Evolutionary conservation across 2,329 filamentous ascomycete genomes (phyloP).

Genomic region (Fusarium armeniacum): DNA sequence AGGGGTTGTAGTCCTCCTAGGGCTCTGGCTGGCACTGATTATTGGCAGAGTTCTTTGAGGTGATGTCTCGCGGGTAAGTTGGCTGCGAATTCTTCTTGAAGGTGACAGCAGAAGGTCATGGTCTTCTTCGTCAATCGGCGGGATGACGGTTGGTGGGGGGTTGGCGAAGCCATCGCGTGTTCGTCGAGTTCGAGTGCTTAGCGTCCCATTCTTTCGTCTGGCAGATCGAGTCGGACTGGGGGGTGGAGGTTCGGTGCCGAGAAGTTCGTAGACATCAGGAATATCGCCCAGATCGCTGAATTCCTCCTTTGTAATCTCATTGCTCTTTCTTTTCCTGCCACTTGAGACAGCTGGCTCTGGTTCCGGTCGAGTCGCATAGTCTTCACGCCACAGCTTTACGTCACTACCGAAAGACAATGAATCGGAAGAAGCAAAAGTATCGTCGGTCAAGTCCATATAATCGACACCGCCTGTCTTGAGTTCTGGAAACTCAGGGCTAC

Average conservation of each 20-base stretch:
- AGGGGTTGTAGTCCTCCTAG: constrained; percentile 22
- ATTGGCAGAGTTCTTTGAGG: constrained; percentile 15
- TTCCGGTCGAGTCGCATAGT: constrained; percentile 57
- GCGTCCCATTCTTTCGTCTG: constrained; percentile 40
- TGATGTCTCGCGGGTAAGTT: constrained; percentile 26
- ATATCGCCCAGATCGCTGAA: constrained; percentile 62
- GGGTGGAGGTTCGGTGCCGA: constrained; percentile 58
- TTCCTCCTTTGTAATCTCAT: constrained; percentile 59
- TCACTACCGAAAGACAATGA: constrained; percentile 56
- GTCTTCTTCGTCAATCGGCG: constrained; percentile 41
- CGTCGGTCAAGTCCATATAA: constrained; percentile 59
- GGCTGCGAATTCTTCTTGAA: constrained; percentile 43
- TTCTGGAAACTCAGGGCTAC: constrained; percentile 54
- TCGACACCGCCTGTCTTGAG: constrained; percentile 56
- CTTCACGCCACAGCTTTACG: constrained; percentile 60
- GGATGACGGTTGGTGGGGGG: constrained; percentile 1
- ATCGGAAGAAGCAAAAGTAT: constrained; percentile 53
- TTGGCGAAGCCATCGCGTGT: constrained; percentile 30
- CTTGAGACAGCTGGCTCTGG: constrained; percentile 57
- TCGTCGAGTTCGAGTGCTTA: constrained; percentile 41
- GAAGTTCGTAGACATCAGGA: constrained; percentile 66
- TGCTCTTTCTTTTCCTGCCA: constrained; percentile 67
- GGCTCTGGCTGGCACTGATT: constrained; percentile 10
- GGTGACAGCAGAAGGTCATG: constrained; percentile 47
- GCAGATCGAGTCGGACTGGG: constrained; percentile 53